These are phyloP conservation scores for Globisporangium canariense DNA, from an alignment of 352 stramenopile species.

Conservation along the genomic window DNA sequence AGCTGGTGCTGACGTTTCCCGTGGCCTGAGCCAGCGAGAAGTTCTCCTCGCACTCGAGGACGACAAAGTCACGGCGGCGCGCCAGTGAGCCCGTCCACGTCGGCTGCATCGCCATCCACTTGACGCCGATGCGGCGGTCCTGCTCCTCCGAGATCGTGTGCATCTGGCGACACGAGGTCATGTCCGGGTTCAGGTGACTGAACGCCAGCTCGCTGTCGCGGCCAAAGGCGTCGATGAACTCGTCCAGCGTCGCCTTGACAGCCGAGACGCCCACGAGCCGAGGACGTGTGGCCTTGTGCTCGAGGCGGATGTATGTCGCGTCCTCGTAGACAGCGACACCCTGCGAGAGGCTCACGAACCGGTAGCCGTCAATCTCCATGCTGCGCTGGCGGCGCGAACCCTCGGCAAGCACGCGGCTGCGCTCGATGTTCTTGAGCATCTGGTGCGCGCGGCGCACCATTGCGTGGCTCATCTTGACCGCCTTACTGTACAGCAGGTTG, in stretches of 20 bases:
- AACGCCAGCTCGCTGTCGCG: not conserved
- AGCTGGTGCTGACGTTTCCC: not conserved
- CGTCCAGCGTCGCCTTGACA: slow-evolving; percentile 25
- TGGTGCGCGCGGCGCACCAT: slow-evolving; percentile 13
- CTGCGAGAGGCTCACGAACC: slow-evolving; percentile 11
- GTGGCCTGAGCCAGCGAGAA: slow-evolving; percentile 15
- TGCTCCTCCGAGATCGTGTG: slow-evolving; percentile 24
- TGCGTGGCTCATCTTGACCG: slow-evolving; percentile 14
- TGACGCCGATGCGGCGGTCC: slow-evolving; percentile 28
- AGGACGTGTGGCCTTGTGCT: not conserved
- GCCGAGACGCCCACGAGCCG: slow-evolving; percentile 15
- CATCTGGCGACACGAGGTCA: slow-evolving; percentile 19
- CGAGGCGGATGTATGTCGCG: slow-evolving; percentile 8
- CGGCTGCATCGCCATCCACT: slow-evolving; percentile 32
- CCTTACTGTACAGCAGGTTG: slow-evolving; percentile 9
- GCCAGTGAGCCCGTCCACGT: slow-evolving; percentile 20
- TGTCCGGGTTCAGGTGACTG: slow-evolving; percentile 12
- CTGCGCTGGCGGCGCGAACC: not conserved
- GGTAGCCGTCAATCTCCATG: slow-evolving; percentile 18
- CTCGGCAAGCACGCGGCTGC: slow-evolving; percentile 5
- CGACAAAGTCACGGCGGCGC: slow-evolving; percentile 37
- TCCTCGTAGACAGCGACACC: slow-evolving; percentile 16
- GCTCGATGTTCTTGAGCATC: slow-evolving; percentile 17
- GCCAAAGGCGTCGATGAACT: slow-evolving; percentile 32
- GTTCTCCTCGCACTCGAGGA: slow-evolving; percentile 32